phyloP scores from a whole-genome alignment of 2,329 filamentous ascomycete species.

The Aspergillus hiratsukae region DNA sequence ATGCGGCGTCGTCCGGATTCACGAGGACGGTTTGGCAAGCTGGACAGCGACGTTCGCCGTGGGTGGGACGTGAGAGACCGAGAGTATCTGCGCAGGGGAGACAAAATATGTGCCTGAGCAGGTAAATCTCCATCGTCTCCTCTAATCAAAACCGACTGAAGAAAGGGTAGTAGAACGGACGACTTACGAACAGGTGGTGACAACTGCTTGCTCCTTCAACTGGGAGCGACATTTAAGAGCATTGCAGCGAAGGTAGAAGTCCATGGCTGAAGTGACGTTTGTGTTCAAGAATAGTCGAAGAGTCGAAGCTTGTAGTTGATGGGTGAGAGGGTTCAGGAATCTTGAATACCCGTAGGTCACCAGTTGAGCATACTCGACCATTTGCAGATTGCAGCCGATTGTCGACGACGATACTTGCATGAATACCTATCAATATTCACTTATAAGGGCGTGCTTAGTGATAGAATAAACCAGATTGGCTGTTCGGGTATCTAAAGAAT shows the following conservation, averaged over 20 bases:
- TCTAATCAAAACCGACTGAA: slow-evolving; percentile 3
- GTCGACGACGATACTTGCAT: background rate
- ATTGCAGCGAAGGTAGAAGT: slow-evolving; percentile 74
- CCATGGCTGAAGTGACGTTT: slow-evolving; percentile 51
- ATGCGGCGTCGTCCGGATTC: slow-evolving; percentile 70
- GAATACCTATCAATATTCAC: slow-evolving; percentile 7
- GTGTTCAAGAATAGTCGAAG: background rate
- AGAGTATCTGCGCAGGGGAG: slow-evolving; percentile 63
- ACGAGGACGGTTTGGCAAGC: slow-evolving; percentile 66
- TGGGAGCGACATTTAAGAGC: slow-evolving; percentile 68
- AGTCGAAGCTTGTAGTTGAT: background rate
- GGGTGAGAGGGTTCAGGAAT: slow-evolving; percentile 4
- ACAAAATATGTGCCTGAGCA: slow-evolving; percentile 76
- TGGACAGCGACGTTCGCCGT: slow-evolving; percentile 61
- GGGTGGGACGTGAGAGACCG: slow-evolving; percentile 55
- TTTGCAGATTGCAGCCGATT: background rate
- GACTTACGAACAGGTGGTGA: slow-evolving; percentile 80
- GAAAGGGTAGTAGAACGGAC: background rate
- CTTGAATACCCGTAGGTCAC: background rate
- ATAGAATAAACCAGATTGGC: background rate
- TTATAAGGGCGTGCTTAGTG: background rate
- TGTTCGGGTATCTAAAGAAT: slow-evolving; percentile 6
- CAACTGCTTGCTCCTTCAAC: slow-evolving; percentile 67
- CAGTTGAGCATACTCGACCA: background rate
- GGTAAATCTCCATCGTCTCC: slow-evolving; percentile 7